Percentiles rank a stretch among this genome's conserved stretches.
Evolutionary conservation across 2,329 filamentous ascomycete species (phyloP).

Genomic region (Aspergillus hortae): DNA sequence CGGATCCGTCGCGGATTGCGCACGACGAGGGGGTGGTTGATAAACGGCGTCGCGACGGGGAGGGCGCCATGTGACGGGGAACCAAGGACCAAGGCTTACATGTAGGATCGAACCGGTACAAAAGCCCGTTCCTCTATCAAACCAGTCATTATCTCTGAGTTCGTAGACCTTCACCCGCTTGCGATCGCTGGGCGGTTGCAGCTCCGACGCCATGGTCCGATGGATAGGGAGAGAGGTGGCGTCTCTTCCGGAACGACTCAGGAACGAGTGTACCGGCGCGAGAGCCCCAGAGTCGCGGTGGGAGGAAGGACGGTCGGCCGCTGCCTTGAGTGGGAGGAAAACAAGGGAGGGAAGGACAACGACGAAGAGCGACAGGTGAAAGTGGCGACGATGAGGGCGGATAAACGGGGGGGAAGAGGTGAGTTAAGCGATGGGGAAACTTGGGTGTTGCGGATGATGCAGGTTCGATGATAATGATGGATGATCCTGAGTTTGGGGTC

Average conservation of each 20-base stretch:
- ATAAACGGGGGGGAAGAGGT: constrained; percentile 9
- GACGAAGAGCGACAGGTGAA: background rate
- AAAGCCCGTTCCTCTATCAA: constrained; percentile 93
- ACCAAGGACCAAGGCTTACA: constrained; percentile 51
- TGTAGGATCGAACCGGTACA: constrained; percentile 74
- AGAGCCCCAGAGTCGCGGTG: constrained; percentile 21
- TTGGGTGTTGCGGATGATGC: constrained; percentile 12
- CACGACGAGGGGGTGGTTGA: constrained; percentile 11
- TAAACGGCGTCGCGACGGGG: constrained; percentile 11
- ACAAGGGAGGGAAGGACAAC: constrained; percentile 5
- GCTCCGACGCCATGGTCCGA: constrained; percentile 47
- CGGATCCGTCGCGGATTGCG: constrained; percentile 12
- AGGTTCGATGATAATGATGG: constrained; percentile 3
- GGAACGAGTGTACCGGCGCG: constrained; percentile 32
- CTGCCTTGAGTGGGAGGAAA: constrained; percentile 12
- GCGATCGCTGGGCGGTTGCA: constrained; percentile 48
- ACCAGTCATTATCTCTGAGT: constrained; percentile 98
- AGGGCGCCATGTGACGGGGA: constrained; percentile 14
- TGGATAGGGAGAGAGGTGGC: constrained; percentile 25
- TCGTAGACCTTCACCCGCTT: constrained; percentile 96
- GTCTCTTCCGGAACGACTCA: constrained; percentile 37
- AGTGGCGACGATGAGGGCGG: background rate
- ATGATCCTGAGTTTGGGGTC: constrained; percentile 20
- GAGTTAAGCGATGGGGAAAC: constrained; percentile 8
- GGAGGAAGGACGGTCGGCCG: constrained; percentile 12